These are phyloP conservation scores for Aureoboletus auriporus DNA, from an alignment of 768 basidiomycete species.

Conservation along the genomic window DNA sequence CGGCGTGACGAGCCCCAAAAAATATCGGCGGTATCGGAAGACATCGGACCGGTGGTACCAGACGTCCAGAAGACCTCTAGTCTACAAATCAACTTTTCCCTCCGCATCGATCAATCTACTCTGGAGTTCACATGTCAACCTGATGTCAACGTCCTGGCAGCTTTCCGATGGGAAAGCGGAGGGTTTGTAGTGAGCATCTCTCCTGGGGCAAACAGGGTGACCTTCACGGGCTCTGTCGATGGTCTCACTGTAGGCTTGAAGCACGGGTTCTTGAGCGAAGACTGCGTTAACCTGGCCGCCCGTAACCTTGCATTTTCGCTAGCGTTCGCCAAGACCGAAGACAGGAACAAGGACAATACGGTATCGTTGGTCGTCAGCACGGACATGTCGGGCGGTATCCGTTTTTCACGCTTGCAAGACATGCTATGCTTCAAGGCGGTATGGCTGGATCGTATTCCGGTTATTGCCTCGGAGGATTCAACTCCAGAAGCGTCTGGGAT, in stretches of 20 bases:
- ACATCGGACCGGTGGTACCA: constrained; percentile 7
- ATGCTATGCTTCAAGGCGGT: constrained; percentile 94
- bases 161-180: constrained; percentile 90
- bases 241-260: constrained; percentile 79
- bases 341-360: constrained; percentile 40
- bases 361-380: constrained; percentile 83
- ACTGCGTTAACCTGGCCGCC: constrained; percentile 75
- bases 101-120: constrained; percentile 88
- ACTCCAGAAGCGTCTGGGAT: constrained; percentile 18
- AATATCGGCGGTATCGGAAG: constrained; percentile 8
- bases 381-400: constrained; percentile 72
- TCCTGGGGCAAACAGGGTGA: constrained; percentile 66
- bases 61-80: constrained; percentile 33
- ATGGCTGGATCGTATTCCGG: constrained; percentile 85
- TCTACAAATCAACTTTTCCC: constrained; percentile 76
- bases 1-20: constrained; percentile 16
- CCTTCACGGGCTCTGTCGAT: constrained; percentile 75
- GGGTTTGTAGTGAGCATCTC: constrained; percentile 80
- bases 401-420: constrained; percentile 86
- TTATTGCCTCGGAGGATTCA: constrained; percentile 48
- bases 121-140: constrained; percentile 86
- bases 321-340: constrained; percentile 54
- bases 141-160: constrained; percentile 89
- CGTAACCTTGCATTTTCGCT: constrained; percentile 80
- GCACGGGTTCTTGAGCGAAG: constrained; percentile 82